Base-by-base conservation (phyloP, 768 basidiomycete species). In the Trametes gibbosa region DNA sequence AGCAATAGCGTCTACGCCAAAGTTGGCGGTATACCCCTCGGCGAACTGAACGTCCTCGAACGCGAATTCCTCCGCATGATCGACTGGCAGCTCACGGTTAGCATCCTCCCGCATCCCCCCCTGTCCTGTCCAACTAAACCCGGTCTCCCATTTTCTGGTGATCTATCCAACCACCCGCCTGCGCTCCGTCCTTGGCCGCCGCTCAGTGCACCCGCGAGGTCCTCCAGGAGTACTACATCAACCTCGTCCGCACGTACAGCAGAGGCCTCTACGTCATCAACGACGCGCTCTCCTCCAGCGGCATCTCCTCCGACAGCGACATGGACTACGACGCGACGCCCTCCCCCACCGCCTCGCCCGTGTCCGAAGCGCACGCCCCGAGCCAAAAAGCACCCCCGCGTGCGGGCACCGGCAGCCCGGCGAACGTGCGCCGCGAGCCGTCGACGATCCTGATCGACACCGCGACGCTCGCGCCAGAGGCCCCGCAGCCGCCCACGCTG, bases 1-100 rank as follows among this genome's bases (percentile, higher is more conserved):
- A 93, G 92, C 48, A 98, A 98, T 73, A 84, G 82, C 56, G 85
- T 95, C 69, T 98, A 98, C 75, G 93, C 97, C 64, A 90, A 89
- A 74, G 95, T 99, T 32, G 97, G 97, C 66, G 97, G 97, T 56
- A 93, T 98, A 70, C 86, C 90, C 63, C 81, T 94, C 49, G 79
- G 82, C 59, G 96, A 99, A 76, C 84, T 98, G 73, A 96, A 98
- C 76, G 79, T 91, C 67, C 84, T 99, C 62, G 97, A 99, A 77
- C 81, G 92, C 72, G 96, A 98, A 73, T 95, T 99, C 72, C 83
- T 98, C 50, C 79, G 79, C 56, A 86, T 87, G 70, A 94, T 97
- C 57, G 93, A 97, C 69, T 99, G 97, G 96, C 82, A 87, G 66
- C 79, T 99, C 70, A 92, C 86, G 78, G 96, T 97, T 76, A 83